Percentiles rank a stretch among this genome's conserved stretches.
Conservation (phyloP, 108 stramenopile genomes). For the Craspedostauros australis region DNA sequence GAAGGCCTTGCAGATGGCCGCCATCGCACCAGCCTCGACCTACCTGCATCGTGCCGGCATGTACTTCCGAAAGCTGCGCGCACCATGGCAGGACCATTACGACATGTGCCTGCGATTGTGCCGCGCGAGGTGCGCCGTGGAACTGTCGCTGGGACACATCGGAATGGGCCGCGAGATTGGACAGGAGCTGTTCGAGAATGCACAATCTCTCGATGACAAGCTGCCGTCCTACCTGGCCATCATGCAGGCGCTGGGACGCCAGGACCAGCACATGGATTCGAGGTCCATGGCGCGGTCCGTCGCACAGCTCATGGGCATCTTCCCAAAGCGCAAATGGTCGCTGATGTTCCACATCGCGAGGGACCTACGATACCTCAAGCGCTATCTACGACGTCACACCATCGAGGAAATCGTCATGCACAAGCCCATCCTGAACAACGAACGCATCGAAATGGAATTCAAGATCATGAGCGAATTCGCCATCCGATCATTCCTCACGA, state of each 20-base stretch:
- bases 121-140: constrained; percentile 8
- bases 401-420: no score
- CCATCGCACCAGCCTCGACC: constrained; percentile 19
- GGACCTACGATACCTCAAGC: constrained; percentile 4
- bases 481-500: no score
- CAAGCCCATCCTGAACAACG: no score
- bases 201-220: constrained; percentile 16
- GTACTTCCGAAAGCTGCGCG: constrained; percentile 2
- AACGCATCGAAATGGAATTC: no score
- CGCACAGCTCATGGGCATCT: no score
- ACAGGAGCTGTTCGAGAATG: constrained; percentile 3
- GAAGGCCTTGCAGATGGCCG: constrained; percentile 13
- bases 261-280: constrained; percentile 16
- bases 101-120: constrained; percentile 21
- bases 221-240: constrained; percentile 16
- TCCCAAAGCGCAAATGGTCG: no score
- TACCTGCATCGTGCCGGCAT: constrained; percentile 18
- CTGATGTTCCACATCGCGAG: constrained; percentile 13
- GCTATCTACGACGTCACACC: no score
- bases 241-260: constrained; percentile 13
- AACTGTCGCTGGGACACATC: constrained; percentile 22
- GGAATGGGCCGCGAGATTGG: constrained; percentile 9
- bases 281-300: no score
- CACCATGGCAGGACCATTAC: constrained; percentile 28
- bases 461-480: no score